phyloP scores from a whole-genome alignment of 2,329 filamentous ascomycete species.

The Diaporthe vaccinii region DNA sequence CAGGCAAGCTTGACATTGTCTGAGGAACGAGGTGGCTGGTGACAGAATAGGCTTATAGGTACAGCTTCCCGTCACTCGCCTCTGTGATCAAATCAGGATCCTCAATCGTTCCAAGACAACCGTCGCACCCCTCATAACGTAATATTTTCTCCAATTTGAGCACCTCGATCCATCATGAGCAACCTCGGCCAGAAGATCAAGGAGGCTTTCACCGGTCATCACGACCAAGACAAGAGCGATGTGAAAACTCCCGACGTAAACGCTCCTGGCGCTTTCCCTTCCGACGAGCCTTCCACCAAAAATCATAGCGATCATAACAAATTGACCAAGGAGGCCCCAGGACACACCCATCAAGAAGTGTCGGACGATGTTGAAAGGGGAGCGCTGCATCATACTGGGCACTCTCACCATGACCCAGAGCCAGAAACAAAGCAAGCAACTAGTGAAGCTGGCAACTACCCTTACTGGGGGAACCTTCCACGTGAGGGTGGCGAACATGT shows the following conservation, averaged over 20 bases:
- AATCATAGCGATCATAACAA: slow-evolving; percentile 29
- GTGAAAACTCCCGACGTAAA: slow-evolving; percentile 17
- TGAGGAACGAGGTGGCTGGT: neutral
- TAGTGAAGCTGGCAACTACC: slow-evolving; percentile 39
- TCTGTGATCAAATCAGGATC: rapidly evolving
- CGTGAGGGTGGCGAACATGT: slow-evolving; percentile 9
- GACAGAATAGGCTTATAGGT: neutral
- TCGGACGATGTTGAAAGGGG: neutral
- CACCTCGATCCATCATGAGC: slow-evolving; percentile 21
- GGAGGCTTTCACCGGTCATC: slow-evolving; percentile 21
- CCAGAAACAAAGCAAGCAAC: slow-evolving; percentile 35
- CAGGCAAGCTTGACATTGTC: neutral
- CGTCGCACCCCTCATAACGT: too few species aligned
- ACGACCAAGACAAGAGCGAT: slow-evolving; percentile 12
- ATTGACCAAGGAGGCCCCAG: slow-evolving; percentile 6
- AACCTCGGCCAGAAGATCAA: slow-evolving; percentile 39
- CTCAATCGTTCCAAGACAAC: neutral
- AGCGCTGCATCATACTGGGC: slow-evolving; percentile 21
- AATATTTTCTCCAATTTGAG: neutral
- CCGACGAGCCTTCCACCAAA: neutral
- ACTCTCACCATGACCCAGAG: slow-evolving; percentile 33
- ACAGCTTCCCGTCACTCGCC: neutral
- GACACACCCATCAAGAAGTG: neutral
- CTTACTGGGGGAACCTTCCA: slow-evolving; percentile 38
- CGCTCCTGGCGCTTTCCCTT: slow-evolving; percentile 10